Evolutionary conservation across 305 asterid genomes (phyloP).

Genomic region (Euphrasia arctica): DNA sequence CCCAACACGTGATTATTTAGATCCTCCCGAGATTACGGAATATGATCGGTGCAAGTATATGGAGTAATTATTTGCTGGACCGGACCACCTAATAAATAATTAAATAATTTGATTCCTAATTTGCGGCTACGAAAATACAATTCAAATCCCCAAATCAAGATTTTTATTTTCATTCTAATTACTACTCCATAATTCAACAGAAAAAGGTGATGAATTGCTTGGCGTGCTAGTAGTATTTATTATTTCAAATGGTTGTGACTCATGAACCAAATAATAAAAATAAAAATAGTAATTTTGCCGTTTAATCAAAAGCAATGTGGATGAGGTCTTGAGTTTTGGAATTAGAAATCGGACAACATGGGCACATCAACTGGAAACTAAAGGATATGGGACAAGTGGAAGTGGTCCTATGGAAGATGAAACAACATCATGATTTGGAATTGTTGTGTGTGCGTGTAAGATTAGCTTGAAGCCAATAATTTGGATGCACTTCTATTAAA

Average conservation of each 20-base stretch:
- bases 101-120: background rate
- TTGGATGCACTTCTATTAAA: too few relatives aligned
- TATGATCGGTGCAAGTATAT: too few relatives aligned
- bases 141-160: background rate
- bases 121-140: background rate
- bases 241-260: too few relatives aligned
- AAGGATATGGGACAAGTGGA: slow-evolving; percentile 7
- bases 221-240: background rate
- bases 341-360: slow-evolving; percentile 23
- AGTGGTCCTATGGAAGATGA: background rate
- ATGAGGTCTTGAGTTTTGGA: background rate
- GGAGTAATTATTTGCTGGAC: background rate
- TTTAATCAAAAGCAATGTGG: too few relatives aligned
- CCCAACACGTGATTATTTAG: too few relatives aligned
- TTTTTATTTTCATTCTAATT: background rate
- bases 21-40: too few relatives aligned
- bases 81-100: background rate
- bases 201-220: background rate
- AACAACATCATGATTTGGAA: too few relatives aligned
- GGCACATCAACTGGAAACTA: slow-evolving; percentile 10
- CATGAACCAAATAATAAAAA: too few relatives aligned
- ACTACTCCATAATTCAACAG: background rate
- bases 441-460: too few relatives aligned
- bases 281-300: too few relatives aligned
- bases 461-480: too few relatives aligned